Evolutionary conservation across 2,329 filamentous ascomycete genomes (phyloP), one percentile per base, ranked within the genome.

Genomic region (Xylariomycetidae sp.): DNA sequence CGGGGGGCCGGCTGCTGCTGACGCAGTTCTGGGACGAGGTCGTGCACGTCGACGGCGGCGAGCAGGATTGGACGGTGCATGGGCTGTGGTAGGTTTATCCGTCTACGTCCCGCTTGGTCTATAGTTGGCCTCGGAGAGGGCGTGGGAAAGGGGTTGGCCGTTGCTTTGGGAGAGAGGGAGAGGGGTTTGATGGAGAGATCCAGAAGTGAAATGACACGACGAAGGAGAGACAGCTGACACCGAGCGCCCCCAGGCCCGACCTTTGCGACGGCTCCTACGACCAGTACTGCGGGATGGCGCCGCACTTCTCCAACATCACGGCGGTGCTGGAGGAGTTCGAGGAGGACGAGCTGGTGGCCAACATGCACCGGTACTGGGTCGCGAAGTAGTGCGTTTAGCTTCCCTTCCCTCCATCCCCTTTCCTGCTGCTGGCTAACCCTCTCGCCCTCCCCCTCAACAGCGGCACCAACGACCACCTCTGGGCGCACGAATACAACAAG

Each of bases 401-500:
- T 23, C 13, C 24, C 13, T 14, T 15, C 18, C 26, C 23, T 18
- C 18, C 28, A 6, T 17, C 13, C 10, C 8, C 10, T 13, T 10
- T 4, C 20, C 20, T 31, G 20, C 25, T 8, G 19, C 8, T 4
- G n/a, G 8, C 20, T 10, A 8, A 9, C 25, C 13, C 7, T 27
- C 14, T 27, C 25, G 7, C 10, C 15, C 25, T 27, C 13, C 9
- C 13, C 25, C 8, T 10, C 26, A 17, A 14, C 34, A 59, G 59
- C 34, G 61, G 61, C 17, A 50, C 55, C 15, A 65, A 66, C 43
- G 50, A 59, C 19, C 54, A 60, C 32, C 53, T 85, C 48, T 85
- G 81, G 81, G 67, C 74, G 47, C 78, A 83, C 57, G 81, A 85
- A 52, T 85, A 78, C 73, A 67, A 70, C 55, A 84, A 82, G 56